A percentile compares a stretch with the other conserved stretches of the same genome.
Conservation (phyloP, 345 rosid genomes). For the Hibiscus mutabilis region DNA sequence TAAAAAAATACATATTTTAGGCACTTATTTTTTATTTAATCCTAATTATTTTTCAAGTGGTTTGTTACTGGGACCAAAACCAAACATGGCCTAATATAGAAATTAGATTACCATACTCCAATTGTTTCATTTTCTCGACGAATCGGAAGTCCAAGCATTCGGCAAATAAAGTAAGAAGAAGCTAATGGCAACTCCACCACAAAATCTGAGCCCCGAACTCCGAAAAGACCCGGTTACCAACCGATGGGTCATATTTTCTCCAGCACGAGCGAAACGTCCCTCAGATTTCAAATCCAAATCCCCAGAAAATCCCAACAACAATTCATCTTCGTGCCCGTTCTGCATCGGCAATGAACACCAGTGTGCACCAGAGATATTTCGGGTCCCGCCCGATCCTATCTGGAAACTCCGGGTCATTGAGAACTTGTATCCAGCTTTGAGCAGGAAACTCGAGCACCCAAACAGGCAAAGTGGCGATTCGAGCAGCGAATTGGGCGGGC, state of each 20-base stretch:
- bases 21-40: too few relatives aligned
- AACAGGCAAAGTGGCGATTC: slow-evolving; percentile 3
- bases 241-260: slow-evolving; percentile 75
- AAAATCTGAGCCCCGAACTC: slow-evolving; percentile 45
- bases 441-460: slow-evolving; percentile 37
- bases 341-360: slow-evolving; percentile 78
- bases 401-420: slow-evolving; percentile 82
- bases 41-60: too few relatives aligned
- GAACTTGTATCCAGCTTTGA: slow-evolving; percentile 79
- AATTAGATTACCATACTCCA: too few relatives aligned
- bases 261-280: slow-evolving; percentile 71
- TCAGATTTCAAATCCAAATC: slow-evolving; percentile 70
- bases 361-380: slow-evolving; percentile 85
- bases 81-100: too few relatives aligned
- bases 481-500: slow-evolving; percentile 4
- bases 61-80: too few relatives aligned
- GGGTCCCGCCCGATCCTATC: slow-evolving; percentile 42
- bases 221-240: slow-evolving; percentile 52
- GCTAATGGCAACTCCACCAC: slow-evolving; percentile 1
- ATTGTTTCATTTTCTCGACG: background rate
- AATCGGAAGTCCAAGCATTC: too few relatives aligned
- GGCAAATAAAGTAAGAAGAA: background rate
- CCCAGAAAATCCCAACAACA: slow-evolving; percentile 26
- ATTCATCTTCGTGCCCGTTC: slow-evolving; percentile 51
- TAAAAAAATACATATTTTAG: too few relatives aligned